Percentiles rank a stretch among this genome's conserved stretches.
phyloP scores from a whole-genome alignment of 208 protist genomes.

The Trichomonas tenax region DNA sequence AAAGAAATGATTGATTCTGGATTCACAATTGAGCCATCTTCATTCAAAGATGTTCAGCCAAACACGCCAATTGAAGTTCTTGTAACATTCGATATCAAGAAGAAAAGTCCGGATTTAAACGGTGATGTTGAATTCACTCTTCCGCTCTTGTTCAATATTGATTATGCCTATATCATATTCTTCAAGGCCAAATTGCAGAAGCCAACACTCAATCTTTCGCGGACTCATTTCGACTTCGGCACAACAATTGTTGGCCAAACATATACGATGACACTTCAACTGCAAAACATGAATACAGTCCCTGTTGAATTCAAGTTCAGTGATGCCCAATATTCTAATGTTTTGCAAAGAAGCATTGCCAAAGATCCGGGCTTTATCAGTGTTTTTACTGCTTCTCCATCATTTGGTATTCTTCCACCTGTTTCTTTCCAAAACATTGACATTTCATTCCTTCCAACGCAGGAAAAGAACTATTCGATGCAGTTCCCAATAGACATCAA shows the following conservation, averaged over 20 bases:
- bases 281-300: background rate
- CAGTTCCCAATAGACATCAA: background rate
- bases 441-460: background rate
- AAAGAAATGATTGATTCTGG: background rate
- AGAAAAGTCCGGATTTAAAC: background rate
- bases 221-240: background rate
- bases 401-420: background rate
- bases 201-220: background rate
- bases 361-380: background rate
- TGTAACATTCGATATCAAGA: background rate
- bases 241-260: background rate
- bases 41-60: background rate
- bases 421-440: background rate
- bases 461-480: conserved; percentile 8
- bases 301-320: background rate
- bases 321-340: background rate
- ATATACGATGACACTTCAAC: background rate
- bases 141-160: background rate
- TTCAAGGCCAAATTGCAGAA: background rate
- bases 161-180: background rate
- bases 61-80: background rate
- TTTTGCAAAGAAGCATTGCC: background rate
- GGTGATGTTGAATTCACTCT: background rate
- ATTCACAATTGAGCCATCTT: background rate
- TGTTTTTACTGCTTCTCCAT: background rate